phyloP scores from a whole-genome alignment of 306 rosid species.

The Cucurbita maxima region DNA sequence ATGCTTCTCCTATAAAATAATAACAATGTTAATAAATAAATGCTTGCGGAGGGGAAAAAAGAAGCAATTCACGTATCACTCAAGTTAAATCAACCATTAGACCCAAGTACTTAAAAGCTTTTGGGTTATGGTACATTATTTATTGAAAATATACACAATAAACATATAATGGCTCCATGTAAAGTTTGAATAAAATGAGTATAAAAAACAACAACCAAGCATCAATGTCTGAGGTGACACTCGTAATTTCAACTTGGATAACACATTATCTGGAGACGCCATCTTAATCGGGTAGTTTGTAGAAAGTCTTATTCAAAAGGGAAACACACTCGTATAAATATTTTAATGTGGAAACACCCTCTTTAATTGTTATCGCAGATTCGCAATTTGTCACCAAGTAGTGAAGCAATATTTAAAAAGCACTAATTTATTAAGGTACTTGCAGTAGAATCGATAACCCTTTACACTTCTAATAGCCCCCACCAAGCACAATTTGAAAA shows the following conservation, averaged over 20 bases:
- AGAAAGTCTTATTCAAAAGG: not conserved
- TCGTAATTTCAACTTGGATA: not conserved
- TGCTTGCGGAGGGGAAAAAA: not conserved
- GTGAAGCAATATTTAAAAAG: not conserved
- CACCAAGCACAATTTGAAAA: constrained; percentile 1
- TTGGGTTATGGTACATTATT: not conserved
- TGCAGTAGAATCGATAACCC: not conserved
- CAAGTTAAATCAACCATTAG: not conserved
- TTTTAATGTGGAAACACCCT: not conserved
- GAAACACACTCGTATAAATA: not conserved
- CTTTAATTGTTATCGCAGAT: not conserved
- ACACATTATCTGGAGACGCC: not conserved
- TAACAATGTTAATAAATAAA: not conserved
- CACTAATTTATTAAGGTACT: not conserved
- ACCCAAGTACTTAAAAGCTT: not conserved
- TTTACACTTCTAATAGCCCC: not conserved
- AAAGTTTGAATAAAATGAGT: not conserved
- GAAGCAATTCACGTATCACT: not conserved
- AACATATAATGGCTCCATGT: not conserved
- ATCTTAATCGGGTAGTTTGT: not conserved
- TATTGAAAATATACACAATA: not conserved
- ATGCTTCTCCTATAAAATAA: not conserved
- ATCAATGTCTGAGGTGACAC: not conserved
- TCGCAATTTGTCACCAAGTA: not conserved
- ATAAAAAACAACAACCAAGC: not conserved